Conservation (phyloP, 1,284 basidiomycete species). For the Afroboletus lepidellus region DNA sequence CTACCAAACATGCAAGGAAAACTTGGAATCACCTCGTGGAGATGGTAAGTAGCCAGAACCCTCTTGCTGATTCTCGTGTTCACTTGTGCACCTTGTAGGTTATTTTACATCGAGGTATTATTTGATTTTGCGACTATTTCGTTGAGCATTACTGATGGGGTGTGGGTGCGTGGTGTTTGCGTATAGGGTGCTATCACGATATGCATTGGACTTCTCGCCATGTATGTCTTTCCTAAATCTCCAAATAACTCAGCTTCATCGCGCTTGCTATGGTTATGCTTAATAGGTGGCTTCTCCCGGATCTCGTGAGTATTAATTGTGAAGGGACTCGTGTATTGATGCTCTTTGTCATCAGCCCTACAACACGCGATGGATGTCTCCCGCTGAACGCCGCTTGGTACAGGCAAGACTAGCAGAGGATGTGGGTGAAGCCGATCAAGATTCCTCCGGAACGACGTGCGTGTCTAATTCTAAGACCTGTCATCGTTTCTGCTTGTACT, state of each 20-base stretch:
- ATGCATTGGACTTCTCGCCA: constrained; percentile 49
- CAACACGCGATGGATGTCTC: constrained; percentile 9
- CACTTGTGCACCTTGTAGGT: constrained; percentile 22
- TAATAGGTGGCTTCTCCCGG: constrained; percentile 45
- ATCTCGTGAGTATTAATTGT: not conserved
- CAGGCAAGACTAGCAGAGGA: constrained; percentile 6
- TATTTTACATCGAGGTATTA: constrained; percentile 61
- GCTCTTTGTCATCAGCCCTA: not conserved
- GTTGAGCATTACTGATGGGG: not conserved
- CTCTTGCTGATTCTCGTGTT: not conserved
- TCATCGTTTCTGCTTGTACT: not conserved
- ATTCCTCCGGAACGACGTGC: constrained; percentile 49
- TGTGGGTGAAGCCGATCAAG: constrained; percentile 2
- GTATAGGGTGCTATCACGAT: constrained; percentile 57
- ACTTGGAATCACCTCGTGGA: constrained; percentile 68
- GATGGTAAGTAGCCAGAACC: constrained; percentile 36
- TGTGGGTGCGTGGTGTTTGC: not conserved
- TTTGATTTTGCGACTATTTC: not conserved
- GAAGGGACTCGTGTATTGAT: not conserved
- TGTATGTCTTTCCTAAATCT: constrained; percentile 38
- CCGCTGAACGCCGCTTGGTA: constrained; percentile 3
- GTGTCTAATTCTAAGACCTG: constrained; percentile 20
- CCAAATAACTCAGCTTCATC: not conserved
- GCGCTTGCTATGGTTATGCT: not conserved
- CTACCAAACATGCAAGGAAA: constrained; percentile 67